phyloP scores from a whole-genome alignment of 768 basidiomycete species.

The Lactarius pseudohatsudake region DNA sequence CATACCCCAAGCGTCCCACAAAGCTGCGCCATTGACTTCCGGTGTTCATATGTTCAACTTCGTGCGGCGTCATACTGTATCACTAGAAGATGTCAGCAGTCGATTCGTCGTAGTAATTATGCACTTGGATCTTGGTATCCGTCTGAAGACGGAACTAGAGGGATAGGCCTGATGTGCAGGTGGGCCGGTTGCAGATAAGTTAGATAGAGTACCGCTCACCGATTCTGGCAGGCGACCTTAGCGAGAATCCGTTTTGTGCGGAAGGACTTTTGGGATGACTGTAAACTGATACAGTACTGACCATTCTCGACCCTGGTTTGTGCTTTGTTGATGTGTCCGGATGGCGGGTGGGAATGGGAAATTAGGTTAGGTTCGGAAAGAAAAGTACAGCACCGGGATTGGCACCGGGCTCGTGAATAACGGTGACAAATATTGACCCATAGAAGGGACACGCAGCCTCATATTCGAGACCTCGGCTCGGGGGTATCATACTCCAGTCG shows the following conservation, averaged over 20 bases:
- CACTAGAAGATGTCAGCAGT: background rate
- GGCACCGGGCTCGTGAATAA: too few relatives aligned
- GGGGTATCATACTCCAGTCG: too few relatives aligned
- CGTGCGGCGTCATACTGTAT: slow-evolving; percentile 81
- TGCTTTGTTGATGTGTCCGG: background rate
- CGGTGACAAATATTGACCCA: background rate
- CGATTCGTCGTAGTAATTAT: background rate
- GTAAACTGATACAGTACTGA: background rate
- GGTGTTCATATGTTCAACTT: slow-evolving; percentile 66
- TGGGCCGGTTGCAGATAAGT: background rate
- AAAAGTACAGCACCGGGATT: background rate
- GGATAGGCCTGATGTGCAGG: slow-evolving; percentile 46
- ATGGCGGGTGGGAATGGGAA: background rate
- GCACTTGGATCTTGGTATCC: slow-evolving; percentile 90
- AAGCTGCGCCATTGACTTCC: background rate
- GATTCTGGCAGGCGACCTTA: background rate
- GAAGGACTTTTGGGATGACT: background rate
- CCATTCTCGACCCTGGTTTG: background rate
- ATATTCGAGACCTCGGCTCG: too few relatives aligned
- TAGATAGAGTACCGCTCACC: slow-evolving; percentile 34
- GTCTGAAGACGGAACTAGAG: slow-evolving; percentile 99
- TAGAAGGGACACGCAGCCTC: background rate
- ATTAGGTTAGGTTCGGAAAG: background rate
- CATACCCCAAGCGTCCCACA: background rate
- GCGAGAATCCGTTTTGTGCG: background rate